phyloP scores from a whole-genome alignment of 768 basidiomycete species.

The Rossbeevera mucosa region DNA sequence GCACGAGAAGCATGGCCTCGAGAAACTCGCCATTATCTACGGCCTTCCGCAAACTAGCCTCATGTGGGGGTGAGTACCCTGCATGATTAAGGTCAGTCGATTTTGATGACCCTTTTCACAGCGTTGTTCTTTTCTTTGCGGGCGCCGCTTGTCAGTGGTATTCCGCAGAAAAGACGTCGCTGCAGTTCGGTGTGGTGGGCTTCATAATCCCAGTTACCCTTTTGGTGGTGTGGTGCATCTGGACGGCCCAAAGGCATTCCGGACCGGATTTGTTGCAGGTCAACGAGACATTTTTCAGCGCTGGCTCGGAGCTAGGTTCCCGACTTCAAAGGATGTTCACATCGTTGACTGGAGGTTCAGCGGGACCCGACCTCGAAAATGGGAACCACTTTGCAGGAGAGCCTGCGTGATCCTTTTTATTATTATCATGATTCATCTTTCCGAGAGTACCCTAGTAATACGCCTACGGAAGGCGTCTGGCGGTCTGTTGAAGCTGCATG shows the following conservation, averaged over 20 bases:
- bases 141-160: constrained; percentile 27
- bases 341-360: background rate
- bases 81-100: background rate
- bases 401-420: background rate
- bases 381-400: background rate
- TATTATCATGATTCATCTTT: no score
- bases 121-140: constrained; percentile 26
- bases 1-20: constrained; percentile 37
- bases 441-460: no score
- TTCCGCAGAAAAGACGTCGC: background rate
- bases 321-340: background rate
- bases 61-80: constrained; percentile 58
- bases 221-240: constrained; percentile 44
- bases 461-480: no score
- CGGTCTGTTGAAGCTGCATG: no score
- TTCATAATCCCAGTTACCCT: constrained; percentile 26
- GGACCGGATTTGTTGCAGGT: background rate
- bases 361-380: background rate
- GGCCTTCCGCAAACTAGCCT: constrained; percentile 52
- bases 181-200: constrained; percentile 27
- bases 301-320: background rate
- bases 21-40: constrained; percentile 49
- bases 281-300: background rate
- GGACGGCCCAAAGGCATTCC: constrained; percentile 12
- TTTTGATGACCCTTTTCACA: constrained; percentile 5